These are phyloP conservation scores for Colletotrichum sp. DNA, from an alignment of 2,329 filamentous ascomycete species.

Conservation along the genomic window DNA sequence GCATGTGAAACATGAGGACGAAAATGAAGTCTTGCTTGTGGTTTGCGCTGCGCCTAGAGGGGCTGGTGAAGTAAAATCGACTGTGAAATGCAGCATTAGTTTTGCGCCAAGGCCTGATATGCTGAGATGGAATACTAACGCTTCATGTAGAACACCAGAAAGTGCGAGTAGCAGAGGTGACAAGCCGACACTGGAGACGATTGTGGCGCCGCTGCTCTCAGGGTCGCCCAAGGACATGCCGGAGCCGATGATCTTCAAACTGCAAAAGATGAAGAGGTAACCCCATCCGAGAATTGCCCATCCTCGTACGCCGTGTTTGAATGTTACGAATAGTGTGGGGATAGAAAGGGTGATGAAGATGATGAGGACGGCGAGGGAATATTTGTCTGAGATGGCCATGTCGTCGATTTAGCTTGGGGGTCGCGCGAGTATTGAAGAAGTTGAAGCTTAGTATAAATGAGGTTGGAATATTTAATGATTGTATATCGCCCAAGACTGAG, in stretches of 20 bases:
- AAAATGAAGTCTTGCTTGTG: background rate
- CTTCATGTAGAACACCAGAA: background rate
- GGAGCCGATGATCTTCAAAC: background rate
- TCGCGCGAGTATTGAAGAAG: rapidly evolving
- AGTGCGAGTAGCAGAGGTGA: background rate
- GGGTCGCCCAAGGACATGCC: background rate
- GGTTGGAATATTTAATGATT: background rate
- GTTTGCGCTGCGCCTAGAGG: background rate
- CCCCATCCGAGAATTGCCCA: background rate
- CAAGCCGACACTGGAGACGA: background rate
- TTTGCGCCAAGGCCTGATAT: background rate
- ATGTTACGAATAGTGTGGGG: background rate
- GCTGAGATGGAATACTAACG: background rate
- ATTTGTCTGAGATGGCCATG: background rate
- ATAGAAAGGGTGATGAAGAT: background rate
- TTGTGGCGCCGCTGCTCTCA: background rate
- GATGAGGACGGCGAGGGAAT: background rate
- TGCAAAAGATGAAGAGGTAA: background rate
- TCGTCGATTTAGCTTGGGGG: background rate
- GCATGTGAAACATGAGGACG: background rate
- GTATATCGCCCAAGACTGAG: background rate
- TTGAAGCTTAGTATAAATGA: rapidly evolving
- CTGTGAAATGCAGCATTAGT: background rate
- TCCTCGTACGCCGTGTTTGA: background rate
- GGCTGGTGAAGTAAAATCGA: background rate